Percentiles rank a stretch among this genome's conserved stretches.
Conservation (phyloP, 1,139 yeast species). For the Lodderomyces metapsilosis region DNA sequence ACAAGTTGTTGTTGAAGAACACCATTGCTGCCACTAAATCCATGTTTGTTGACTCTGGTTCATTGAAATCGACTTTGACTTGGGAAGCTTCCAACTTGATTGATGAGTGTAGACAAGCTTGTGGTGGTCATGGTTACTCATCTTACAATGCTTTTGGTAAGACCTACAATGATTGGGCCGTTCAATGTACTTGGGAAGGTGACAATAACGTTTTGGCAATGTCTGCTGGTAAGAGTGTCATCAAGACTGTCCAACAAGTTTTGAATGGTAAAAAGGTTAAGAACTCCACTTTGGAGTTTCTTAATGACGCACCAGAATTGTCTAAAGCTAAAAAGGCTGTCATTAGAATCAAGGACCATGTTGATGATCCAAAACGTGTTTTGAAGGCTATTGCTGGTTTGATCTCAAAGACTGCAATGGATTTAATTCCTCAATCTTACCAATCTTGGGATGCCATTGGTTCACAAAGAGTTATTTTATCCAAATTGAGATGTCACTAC, state of each 20-base stretch:
- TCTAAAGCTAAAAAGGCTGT: slow-evolving; percentile 15
- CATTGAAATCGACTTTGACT: slow-evolving; percentile 84
- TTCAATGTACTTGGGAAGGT: slow-evolving; percentile 98
- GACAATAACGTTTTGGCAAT: slow-evolving; percentile 85
- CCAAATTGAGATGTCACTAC: slow-evolving; percentile 51
- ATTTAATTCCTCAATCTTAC: slow-evolving; percentile 15
- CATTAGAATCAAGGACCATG: slow-evolving; percentile 14
- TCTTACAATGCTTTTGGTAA: slow-evolving; percentile 88
- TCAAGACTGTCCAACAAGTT: slow-evolving; percentile 49
- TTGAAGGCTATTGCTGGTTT: slow-evolving; percentile 16
- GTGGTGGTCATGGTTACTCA: slow-evolving; percentile 96
- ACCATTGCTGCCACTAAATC: slow-evolving; percentile 70
- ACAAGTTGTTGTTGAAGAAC: slow-evolving; percentile 37
- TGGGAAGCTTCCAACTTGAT: slow-evolving; percentile 81
- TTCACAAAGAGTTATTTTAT: slow-evolving; percentile 54
- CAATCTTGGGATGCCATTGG: slow-evolving; percentile 38
- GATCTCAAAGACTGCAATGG: slow-evolving; percentile 13
- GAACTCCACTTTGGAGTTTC: slow-evolving; percentile 16
- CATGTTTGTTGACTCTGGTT: slow-evolving; percentile 81
- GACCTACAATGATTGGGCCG: slow-evolving; percentile 89
- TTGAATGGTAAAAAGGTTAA: slow-evolving; percentile 15
- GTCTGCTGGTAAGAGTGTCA: slow-evolving; percentile 76
- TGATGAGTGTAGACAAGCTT: slow-evolving; percentile 90
- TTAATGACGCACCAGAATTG: slow-evolving; percentile 16
- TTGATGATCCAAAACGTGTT: slow-evolving; percentile 16